Evolutionary conservation across 768 basidiomycete species (phyloP), one percentile per base, ranked within the genome.

Genomic region (Mycena latifolia): DNA sequence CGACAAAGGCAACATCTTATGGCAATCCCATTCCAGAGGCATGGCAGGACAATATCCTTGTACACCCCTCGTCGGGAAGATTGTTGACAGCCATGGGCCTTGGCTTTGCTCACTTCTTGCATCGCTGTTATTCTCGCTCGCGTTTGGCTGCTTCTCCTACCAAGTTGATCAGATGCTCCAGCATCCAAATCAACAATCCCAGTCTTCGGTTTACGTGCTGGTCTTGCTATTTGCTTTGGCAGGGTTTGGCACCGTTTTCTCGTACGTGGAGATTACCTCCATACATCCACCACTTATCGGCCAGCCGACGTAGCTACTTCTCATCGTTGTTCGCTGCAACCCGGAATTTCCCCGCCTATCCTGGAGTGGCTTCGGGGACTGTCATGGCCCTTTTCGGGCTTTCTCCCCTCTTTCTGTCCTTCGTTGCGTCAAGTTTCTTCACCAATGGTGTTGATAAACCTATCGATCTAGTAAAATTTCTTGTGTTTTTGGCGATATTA

Each of bases 1-100:
- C 25, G 41, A 14, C 22, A 17, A 18, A 27, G 58, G 27, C 29
- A 25, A 45, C 68, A 20, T 43, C n/a, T n/a, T n/a, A n/a, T n/a
- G n/a, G n/a, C n/a, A 33, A 31, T 55, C 50, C 15, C 28, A 58
- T 41, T 37, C 55, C 33, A 94, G 93, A n/a, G 93, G 91, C 3
- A 88, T 95, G 85, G 85, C 89, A 66, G 90, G 92, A 6, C 92
- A 94, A 79, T 94, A 95, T 75, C 92, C 92, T 3, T 82, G 92
- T 63, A 86, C 90, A 22, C 88, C 88, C 2, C 18, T 92, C 1
- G 87, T 90, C 45, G 93, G 93, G 50, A 89, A 87, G 66, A 74
- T 89, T 2, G 81, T 92, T 45, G 93, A 95, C 77, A 71, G 72
- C 41, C 84, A 87, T 71, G 93, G 93, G 0, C 88, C 93, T 37